phyloP scores from a whole-genome alignment of 768 basidiomycete genomes.

The Suillus luteus region DNA sequence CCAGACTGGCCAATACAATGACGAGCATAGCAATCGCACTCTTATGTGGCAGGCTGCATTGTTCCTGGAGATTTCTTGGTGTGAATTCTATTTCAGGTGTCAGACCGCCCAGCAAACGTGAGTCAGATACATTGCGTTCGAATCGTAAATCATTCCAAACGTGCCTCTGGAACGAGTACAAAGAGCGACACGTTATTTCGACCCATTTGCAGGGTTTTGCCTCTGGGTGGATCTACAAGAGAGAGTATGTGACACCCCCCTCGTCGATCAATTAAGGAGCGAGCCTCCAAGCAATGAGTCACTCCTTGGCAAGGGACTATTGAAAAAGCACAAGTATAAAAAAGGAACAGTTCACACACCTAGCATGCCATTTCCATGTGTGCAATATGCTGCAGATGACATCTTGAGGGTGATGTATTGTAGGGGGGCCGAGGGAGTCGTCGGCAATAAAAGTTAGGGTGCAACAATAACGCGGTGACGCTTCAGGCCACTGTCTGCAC shows the following conservation, averaged over 20 bases:
- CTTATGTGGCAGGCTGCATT: background rate
- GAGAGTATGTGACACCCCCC: background rate
- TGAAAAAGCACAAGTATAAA: background rate
- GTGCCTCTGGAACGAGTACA: background rate
- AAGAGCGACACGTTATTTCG: background rate
- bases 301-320: background rate
- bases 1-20: background rate
- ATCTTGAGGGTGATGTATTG: background rate
- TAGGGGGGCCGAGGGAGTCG: background rate
- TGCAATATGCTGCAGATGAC: background rate
- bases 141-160: background rate
- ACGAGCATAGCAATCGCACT: background rate
- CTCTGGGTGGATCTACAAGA: background rate
- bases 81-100: background rate
- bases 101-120: background rate
- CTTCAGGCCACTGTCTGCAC: background rate
- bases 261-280: background rate
- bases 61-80: background rate
- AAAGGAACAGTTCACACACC: background rate
- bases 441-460: background rate
- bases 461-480: background rate
- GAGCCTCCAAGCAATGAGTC: background rate
- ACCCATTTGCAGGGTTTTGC: background rate
- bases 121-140: background rate
- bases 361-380: background rate